These are phyloP conservation scores for Penicillium arizonense DNA, from an alignment of 495 filamentous ascomycete species.

Conservation along the genomic window DNA sequence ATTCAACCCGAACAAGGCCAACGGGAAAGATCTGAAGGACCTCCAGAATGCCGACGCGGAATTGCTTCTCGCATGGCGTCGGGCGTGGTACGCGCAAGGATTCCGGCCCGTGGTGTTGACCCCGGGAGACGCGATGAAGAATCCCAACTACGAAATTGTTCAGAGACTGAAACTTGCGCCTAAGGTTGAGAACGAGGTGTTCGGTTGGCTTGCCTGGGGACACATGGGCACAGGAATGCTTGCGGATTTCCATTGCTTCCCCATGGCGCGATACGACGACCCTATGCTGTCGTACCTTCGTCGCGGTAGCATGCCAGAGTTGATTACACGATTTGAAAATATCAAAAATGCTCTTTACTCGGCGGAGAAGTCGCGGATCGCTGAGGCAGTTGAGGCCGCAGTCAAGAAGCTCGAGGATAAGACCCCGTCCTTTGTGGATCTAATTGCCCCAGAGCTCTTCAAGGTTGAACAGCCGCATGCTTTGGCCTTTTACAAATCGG, in stretches of 20 bases:
- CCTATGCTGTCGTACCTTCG: slow-evolving; percentile 67
- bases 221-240: slow-evolving; percentile 87
- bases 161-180: slow-evolving; percentile 54
- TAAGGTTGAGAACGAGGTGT: slow-evolving; percentile 67
- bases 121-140: slow-evolving; percentile 79
- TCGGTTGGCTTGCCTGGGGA: slow-evolving; percentile 91
- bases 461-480: slow-evolving; percentile 61
- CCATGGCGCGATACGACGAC: slow-evolving; percentile 82
- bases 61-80: slow-evolving; percentile 81
- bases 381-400: slow-evolving; percentile 64
- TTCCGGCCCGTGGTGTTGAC: slow-evolving; percentile 84
- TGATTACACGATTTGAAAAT: slow-evolving; percentile 70
- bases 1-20: slow-evolving; percentile 27
- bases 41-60: slow-evolving; percentile 69
- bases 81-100: slow-evolving; percentile 92
- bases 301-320: slow-evolving; percentile 63
- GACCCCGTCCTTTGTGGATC: slow-evolving; percentile 56
- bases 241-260: slow-evolving; percentile 74
- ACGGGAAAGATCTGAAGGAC: slow-evolving; percentile 55
- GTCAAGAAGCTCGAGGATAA: slow-evolving; percentile 54
- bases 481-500: slow-evolving; percentile 75
- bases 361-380: slow-evolving; percentile 64
- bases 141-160: slow-evolving; percentile 66
- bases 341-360: slow-evolving; percentile 71
- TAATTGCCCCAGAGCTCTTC: slow-evolving; percentile 58